Evolutionary conservation across 225 moss, liverwort and hornwort species (phyloP).

Genomic region (Physcomitrium patens): DNA sequence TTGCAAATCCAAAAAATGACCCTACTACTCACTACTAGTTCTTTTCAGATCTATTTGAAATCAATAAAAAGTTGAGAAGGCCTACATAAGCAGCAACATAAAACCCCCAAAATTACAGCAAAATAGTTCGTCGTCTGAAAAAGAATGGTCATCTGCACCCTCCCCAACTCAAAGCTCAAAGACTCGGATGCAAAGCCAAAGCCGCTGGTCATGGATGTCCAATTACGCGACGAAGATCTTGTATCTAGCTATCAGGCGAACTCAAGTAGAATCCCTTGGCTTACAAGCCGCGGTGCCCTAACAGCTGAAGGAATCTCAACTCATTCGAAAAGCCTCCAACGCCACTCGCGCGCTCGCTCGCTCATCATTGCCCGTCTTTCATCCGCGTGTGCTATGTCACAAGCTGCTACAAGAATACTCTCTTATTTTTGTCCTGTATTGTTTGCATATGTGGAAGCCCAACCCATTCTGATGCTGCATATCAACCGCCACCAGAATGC

Average conservation of each 20-base stretch:
- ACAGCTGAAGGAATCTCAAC: conserved; percentile 37
- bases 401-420: conserved; percentile 33
- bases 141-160: conserved; percentile 42
- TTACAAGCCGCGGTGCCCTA: conserved; percentile 25
- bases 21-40: conserved; percentile 33
- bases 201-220: conserved; percentile 29
- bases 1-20: conserved; percentile 70
- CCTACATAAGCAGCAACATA: conserved; percentile 43
- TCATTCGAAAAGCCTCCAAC: conserved; percentile 31
- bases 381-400: conserved; percentile 32
- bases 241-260: conserved; percentile 6
- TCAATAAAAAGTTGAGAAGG: conserved; percentile 32
- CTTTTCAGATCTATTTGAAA: conserved; percentile 42
- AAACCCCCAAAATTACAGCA: conserved; percentile 50
- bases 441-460: conserved; percentile 51
- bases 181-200: conserved; percentile 30
- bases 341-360: conserved; percentile 21
- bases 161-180: conserved; percentile 36
- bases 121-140: conserved; percentile 33
- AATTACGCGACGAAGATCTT: conserved; percentile 11
- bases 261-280: conserved; percentile 12
- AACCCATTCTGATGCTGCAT: conserved; percentile 27
- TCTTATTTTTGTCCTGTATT: conserved; percentile 28
- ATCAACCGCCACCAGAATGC: conserved; percentile 36
- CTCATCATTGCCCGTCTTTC: conserved; percentile 29